Conservation (phyloP, 2,329 filamentous ascomycete genomes). For the Metarhizium anisopliae region DNA sequence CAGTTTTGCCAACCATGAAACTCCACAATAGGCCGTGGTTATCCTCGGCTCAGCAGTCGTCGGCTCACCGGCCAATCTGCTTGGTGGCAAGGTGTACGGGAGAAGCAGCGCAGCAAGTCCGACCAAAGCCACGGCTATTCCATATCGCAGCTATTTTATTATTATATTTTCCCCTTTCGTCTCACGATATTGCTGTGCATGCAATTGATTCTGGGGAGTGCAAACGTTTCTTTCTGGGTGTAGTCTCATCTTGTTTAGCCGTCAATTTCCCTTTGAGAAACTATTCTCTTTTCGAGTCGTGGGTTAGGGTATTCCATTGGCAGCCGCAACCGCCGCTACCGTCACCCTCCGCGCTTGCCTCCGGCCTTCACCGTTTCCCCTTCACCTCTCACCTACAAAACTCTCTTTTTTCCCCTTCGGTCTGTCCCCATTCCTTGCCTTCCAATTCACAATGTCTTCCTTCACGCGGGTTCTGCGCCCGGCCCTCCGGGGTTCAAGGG, state of each 20-base stretch:
- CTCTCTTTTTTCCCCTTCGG: neutral
- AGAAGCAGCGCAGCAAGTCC: too few species aligned
- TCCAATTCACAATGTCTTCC: slow-evolving; percentile 30
- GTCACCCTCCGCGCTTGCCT: neutral
- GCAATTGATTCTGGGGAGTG: too few species aligned
- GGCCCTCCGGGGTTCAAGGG: slow-evolving; percentile 36
- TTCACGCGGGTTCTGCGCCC: slow-evolving; percentile 43
- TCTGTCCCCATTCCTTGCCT: neutral
- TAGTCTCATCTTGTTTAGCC: too few species aligned
- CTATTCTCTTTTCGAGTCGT: neutral
- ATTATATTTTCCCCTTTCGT: too few species aligned
- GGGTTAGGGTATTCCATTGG: neutral
- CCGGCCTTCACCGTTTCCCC: neutral
- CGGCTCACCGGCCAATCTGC: too few species aligned
- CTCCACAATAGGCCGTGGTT: slow-evolving; percentile 6
- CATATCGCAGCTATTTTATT: too few species aligned
- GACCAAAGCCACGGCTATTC: too few species aligned
- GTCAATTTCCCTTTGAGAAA: neutral
- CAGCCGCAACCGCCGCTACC: neutral
- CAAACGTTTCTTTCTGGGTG: too few species aligned
- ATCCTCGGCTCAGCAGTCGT: slow-evolving; percentile 14
- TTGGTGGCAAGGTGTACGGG: too few species aligned
- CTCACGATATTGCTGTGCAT: too few species aligned
- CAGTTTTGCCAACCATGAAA: too few species aligned
- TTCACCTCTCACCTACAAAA: neutral